Conservation (phyloP, 306 rosid genomes). For the Phaseolus lunatus region DNA sequence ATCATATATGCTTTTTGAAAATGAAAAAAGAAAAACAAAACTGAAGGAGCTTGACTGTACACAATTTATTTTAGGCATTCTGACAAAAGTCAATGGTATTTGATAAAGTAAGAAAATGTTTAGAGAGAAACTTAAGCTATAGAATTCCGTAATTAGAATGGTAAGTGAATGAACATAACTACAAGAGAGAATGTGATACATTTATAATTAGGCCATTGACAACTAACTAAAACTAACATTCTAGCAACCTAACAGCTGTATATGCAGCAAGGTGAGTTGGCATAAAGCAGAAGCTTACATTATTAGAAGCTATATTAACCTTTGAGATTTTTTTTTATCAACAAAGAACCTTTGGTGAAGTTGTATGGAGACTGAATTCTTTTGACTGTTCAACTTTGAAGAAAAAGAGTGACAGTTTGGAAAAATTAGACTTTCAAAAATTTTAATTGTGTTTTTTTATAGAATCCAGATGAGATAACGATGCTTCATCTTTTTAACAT, state of each 20-base stretch:
- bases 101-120: background rate
- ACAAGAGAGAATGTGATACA: background rate
- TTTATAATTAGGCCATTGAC: background rate
- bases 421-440: background rate
- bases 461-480: background rate
- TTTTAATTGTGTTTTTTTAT: background rate
- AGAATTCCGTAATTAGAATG: background rate
- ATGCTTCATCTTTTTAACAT: background rate
- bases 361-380: background rate
- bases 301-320: background rate
- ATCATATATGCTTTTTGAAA: background rate
- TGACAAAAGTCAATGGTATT: background rate
- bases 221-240: background rate
- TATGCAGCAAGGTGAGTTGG: background rate
- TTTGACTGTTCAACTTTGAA: background rate
- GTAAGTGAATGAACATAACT: background rate
- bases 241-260: background rate
- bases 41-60: background rate
- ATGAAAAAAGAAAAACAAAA: background rate
- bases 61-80: background rate
- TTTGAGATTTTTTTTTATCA: too few relatives aligned
- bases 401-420: background rate
- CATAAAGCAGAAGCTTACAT: background rate
- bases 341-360: background rate
- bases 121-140: slow-evolving; percentile 1